Percentiles rank a stretch among this genome's conserved stretches.
These are phyloP conservation scores for Sporothrix protearum DNA, from an alignment of 2,329 filamentous ascomycete species.

Conservation along the genomic window DNA sequence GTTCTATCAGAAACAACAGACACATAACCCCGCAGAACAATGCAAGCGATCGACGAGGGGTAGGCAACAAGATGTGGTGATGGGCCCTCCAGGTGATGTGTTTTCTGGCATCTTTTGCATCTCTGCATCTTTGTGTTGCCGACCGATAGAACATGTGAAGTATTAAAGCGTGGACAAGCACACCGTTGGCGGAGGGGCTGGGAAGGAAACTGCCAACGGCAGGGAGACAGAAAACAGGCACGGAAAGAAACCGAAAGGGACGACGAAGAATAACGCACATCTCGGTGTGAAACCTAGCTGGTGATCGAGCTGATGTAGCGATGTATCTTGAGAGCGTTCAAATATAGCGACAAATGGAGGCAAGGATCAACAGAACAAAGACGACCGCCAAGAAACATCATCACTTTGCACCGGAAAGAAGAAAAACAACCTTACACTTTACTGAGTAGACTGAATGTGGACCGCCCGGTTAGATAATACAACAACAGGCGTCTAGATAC, in stretches of 20 bases:
- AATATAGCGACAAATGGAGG: neutral
- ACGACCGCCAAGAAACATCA: neutral
- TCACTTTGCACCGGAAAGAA: neutral
- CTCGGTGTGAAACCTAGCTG: neutral
- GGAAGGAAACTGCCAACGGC: neutral
- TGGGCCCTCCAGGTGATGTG: neutral
- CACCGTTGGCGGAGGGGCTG: neutral
- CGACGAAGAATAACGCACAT: neutral
- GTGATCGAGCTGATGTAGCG: too few relatives aligned
- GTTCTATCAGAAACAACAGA: neutral
- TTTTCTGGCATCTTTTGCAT: neutral
- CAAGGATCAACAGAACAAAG: neutral
- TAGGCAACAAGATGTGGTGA: neutral
- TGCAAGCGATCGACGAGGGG: slow-evolving; percentile 5
- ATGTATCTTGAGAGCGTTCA: neutral
- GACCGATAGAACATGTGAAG: neutral
- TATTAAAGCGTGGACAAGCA: neutral
- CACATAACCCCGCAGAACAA: neutral
- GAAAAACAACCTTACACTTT: too few relatives aligned
- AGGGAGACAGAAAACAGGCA: neutral
- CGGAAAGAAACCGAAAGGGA: neutral
- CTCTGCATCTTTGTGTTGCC: neutral
- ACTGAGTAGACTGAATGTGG: neutral
- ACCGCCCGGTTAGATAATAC: neutral
- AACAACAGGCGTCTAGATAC: neutral